phyloP scores from a whole-genome alignment of 208 protist genomes.

The Trypanosomatidae sp. region DNA sequence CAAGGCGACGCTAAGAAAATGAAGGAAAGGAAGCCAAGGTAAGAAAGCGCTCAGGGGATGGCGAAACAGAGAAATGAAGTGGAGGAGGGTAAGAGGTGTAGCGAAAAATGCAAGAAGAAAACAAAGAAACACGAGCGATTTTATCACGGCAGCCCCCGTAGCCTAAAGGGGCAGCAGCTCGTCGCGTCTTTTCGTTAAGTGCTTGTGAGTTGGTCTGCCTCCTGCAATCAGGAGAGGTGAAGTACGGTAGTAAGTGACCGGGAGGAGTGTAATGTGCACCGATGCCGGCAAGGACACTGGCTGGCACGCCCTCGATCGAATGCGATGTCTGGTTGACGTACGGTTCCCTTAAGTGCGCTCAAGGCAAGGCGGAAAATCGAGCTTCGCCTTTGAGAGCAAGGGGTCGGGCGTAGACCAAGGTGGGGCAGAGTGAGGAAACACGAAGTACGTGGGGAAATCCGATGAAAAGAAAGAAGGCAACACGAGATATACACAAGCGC shows the following conservation, averaged over 20 bases:
- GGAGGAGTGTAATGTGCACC: neutral
- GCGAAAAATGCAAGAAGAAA: neutral
- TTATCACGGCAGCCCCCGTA: neutral
- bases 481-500: neutral
- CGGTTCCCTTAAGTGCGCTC: neutral
- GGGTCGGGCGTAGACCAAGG: neutral
- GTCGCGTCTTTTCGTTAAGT: neutral
- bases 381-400: neutral
- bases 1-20: neutral
- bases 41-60: no score
- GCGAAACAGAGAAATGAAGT: neutral
- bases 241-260: neutral
- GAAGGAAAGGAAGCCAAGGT: no score
- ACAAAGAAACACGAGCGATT: neutral
- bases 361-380: neutral
- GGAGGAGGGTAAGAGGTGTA: neutral
- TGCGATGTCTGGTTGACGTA: neutral
- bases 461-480: neutral
- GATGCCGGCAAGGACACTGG: neutral
- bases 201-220: neutral
- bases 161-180: neutral
- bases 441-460: neutral
- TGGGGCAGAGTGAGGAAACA: neutral
- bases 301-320: neutral
- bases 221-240: neutral